phyloP scores from a whole-genome alignment of 129 eudicot genomes.

The Flaveria brownii region DNA sequence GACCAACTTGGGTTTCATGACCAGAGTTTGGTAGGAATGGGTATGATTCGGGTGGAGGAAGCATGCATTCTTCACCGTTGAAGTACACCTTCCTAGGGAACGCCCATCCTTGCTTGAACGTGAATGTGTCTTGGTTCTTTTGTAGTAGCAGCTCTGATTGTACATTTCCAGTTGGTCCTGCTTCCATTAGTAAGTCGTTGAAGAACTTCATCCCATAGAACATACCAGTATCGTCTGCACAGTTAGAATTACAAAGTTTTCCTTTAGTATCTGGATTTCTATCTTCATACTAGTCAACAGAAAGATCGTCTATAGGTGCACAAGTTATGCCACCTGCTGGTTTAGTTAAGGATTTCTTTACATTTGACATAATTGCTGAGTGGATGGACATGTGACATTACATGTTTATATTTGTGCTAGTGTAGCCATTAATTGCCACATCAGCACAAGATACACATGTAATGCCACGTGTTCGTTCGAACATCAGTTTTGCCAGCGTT shows the following conservation, averaged over 20 bases:
- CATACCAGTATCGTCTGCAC: slow-evolving; percentile 91
- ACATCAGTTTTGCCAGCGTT: too few species aligned
- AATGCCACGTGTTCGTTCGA: not conserved
- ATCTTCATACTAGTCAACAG: too few species aligned
- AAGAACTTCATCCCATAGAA: slow-evolving; percentile 80
- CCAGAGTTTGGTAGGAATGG: slow-evolving; percentile 75
- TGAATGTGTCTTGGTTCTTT: slow-evolving; percentile 77
- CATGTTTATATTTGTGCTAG: not conserved
- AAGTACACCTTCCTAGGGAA: slow-evolving; percentile 86
- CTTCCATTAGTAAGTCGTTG: slow-evolving; percentile 88
- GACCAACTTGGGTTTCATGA: slow-evolving; percentile 29
- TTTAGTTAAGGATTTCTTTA: not conserved
- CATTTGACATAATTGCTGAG: not conserved
- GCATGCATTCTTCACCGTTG: slow-evolving; percentile 86
- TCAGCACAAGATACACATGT: not conserved
- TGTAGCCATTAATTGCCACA: not conserved
- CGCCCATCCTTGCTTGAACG: slow-evolving; percentile 85
- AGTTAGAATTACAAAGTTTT: not conserved
- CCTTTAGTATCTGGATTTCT: too few species aligned
- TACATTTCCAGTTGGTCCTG: slow-evolving; percentile 69
- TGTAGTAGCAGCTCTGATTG: slow-evolving; percentile 77
- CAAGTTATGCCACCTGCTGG: not conserved
- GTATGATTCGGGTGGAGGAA: slow-evolving; percentile 85
- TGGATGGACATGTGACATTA: not conserved
- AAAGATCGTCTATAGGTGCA: not conserved